phyloP scores from a whole-genome alignment of 1,139 yeast genomes.

The Hyphopichia khmerensis region DNA sequence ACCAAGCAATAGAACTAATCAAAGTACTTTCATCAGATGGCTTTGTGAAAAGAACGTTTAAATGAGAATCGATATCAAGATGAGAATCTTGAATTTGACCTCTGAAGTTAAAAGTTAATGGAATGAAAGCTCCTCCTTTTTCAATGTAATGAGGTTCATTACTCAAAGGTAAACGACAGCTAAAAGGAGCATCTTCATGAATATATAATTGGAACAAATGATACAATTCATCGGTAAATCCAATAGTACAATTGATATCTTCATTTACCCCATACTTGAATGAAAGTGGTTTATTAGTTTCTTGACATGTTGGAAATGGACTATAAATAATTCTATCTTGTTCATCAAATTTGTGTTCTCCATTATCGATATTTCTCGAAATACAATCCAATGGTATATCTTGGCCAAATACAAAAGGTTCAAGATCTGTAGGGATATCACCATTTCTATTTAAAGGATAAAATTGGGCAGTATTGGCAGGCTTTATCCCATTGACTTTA shows the following conservation, averaged over 20 bases:
- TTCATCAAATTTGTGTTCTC: constrained; percentile 70
- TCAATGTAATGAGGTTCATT: constrained; percentile 42
- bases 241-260: constrained; percentile 60
- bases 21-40: constrained; percentile 40
- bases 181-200: constrained; percentile 76
- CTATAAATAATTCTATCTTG: constrained; percentile 57
- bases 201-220: constrained; percentile 73
- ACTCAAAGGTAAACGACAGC: constrained; percentile 61
- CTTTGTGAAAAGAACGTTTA: constrained; percentile 55
- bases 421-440: constrained; percentile 35
- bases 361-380: constrained; percentile 66
- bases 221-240: constrained; percentile 63
- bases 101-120: constrained; percentile 63
- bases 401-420: constrained; percentile 44
- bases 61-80: constrained; percentile 60
- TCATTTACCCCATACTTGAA: constrained; percentile 54
- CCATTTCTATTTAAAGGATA: constrained; percentile 36
- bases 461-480: constrained; percentile 22
- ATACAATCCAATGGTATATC: constrained; percentile 59
- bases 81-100: constrained; percentile 71
- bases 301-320: constrained; percentile 63
- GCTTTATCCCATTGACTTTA: neutral
- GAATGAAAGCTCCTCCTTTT: constrained; percentile 54
- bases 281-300: constrained; percentile 58
- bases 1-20: constrained; percentile 56